Base-by-base conservation (phyloP, 1,139 yeast genomes). In the Arxiozyma slooffiae region DNA sequence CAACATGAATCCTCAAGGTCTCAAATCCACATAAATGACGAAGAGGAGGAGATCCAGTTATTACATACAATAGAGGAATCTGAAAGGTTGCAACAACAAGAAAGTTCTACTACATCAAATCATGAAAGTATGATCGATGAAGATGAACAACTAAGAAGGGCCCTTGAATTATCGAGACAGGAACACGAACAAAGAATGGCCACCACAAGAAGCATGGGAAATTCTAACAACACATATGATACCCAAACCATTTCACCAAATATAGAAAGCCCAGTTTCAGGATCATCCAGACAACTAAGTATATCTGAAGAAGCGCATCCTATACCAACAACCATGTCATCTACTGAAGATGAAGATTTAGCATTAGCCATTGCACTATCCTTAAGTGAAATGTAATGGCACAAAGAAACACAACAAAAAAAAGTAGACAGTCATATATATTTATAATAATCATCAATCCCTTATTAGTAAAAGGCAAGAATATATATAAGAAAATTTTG, bases 1-100 rank as follows among this genome's bases (percentile, higher is more conserved):
- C 59, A 63, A 48, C 42, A 54, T 48, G 50, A 17, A 53, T 54
- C 41, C 44, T 46, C 30, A 47, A 51, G 41, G 38, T 18, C 43
- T 5, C 43, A 39, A 23, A 34, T 23, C 2, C 36, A n/a, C 17
- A 22, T 34, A 37, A 16, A 34, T 34, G 38, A 48, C 20, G 41
- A 30, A 16, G 48, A 38, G 18, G 38, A 38, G 16, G 57, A 53
- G 14, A 54, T 50, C 40, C 64, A 63, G 23, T 61, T 57, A 22
- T 57, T 57, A 20, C 48, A 57, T 40, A 67, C 60, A 1, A 50
- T 63, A 23, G 63, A 54, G 47, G 67, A 59, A 46, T 59, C 64
- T 17, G 50, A 77, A 72, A 48, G 82, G 74, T 44, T 79, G 73
- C 59, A 61, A 76, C 30, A 73, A 56, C 57, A 71, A 80, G 47